Conservation (phyloP, 768 basidiomycete species). For the Coprinopsis cinerea region DNA sequence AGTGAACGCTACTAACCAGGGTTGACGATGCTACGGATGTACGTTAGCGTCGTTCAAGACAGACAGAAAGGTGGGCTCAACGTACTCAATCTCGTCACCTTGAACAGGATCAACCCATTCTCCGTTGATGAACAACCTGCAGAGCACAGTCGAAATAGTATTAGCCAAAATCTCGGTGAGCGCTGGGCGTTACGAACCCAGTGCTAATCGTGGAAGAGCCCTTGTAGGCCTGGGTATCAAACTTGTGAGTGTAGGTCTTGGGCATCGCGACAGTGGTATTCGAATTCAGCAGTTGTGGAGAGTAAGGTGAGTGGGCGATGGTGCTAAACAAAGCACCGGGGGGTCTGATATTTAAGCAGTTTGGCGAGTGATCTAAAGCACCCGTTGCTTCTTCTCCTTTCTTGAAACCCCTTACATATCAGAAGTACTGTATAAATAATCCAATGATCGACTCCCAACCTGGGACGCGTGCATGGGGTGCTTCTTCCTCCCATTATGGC, state of each 20-base stretch:
- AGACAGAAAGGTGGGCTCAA: conserved; percentile 2
- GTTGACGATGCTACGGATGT: conserved; percentile 46
- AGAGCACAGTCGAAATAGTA: neutral
- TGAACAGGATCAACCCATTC: conserved; percentile 40
- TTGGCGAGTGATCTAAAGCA: no score
- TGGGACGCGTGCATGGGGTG: no score
- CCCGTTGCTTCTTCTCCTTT: no score
- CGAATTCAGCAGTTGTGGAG: no score
- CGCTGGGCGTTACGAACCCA: neutral
- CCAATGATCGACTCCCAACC: no score
- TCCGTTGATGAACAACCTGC: neutral
- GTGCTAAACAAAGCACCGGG: no score
- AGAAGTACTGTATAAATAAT: no score
- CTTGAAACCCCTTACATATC: no score
- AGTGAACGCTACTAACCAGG: conserved; percentile 30
- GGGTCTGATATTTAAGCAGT: no score
- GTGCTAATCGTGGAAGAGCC: conserved; percentile 17
- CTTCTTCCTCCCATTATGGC: no score
- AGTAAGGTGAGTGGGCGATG: no score
- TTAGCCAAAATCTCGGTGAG: neutral
- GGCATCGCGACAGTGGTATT: no score
- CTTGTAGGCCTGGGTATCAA: conserved; percentile 18
- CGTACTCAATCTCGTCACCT: conserved; percentile 65
- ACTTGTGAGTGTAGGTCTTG: conserved; percentile 18
- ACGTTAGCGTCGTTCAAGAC: neutral